A percentile compares a stretch with the other conserved stretches of the same genome.
Conservation (phyloP, 148 eudicot genomes). For the Oxyria digyna region DNA sequence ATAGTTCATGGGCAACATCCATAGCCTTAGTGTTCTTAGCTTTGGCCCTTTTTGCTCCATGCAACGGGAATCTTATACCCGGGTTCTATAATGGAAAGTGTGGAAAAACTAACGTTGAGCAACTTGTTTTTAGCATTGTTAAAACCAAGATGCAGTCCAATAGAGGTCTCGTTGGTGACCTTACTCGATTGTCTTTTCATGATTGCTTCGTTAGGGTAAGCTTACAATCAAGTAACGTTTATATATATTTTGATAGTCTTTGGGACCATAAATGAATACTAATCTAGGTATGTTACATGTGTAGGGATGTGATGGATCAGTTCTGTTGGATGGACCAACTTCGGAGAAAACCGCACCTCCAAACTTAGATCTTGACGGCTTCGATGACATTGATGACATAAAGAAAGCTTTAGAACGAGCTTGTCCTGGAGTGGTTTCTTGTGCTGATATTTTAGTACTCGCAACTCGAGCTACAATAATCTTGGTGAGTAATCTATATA, state of each 20-base stretch:
- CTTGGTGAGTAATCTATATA: conserved; percentile 29
- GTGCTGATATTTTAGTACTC: conserved; percentile 72
- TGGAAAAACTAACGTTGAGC: background rate
- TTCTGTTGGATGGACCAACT: conserved; percentile 47
- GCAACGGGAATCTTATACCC: background rate
- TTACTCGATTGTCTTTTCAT: background rate
- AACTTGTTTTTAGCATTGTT: background rate
- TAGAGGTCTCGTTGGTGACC: background rate
- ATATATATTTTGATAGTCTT: too few species aligned
- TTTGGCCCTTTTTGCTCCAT: background rate
- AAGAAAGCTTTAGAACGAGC: conserved; percentile 60
- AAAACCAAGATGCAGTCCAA: background rate
- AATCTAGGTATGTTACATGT: background rate
- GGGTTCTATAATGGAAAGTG: background rate
- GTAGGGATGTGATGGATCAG: conserved; percentile 88
- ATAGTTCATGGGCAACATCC: background rate
- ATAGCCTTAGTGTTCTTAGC: background rate
- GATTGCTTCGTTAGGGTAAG: background rate
- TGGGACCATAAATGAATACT: too few species aligned
- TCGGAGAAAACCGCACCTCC: conserved; percentile 67
- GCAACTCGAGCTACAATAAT: conserved; percentile 57
- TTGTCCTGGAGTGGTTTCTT: conserved; percentile 77
- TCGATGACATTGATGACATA: conserved; percentile 62
- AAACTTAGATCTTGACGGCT: conserved; percentile 63
- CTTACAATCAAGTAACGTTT: background rate